A percentile compares a stretch with the other conserved stretches of the same genome.
These are phyloP conservation scores for Pneumocystis jirovecii DNA, from an alignment of 1,139 yeast genomes.

Conservation along the genomic window DNA sequence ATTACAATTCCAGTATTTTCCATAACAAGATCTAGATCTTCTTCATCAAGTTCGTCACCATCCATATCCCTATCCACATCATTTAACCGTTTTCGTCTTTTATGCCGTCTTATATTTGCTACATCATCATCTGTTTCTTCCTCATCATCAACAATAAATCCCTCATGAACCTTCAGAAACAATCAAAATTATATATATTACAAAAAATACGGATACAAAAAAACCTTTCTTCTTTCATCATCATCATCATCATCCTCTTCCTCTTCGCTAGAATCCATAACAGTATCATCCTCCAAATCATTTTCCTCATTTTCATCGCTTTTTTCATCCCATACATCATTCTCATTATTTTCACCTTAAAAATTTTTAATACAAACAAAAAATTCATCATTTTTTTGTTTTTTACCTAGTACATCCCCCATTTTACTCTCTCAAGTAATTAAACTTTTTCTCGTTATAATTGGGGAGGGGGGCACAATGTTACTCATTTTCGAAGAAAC, in stretches of 20 bases:
- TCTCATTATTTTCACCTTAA: conserved; percentile 5
- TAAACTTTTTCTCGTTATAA: not conserved
- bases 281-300: conserved; percentile 18
- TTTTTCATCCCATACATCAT: not conserved
- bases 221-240: conserved; percentile 29
- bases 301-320: conserved; percentile 15
- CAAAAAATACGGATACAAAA: conserved; percentile 15
- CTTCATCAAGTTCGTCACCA: conserved; percentile 75
- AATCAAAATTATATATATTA: conserved; percentile 1
- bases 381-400: not conserved
- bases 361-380: not conserved
- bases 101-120: conserved; percentile 30
- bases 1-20: conserved; percentile 66
- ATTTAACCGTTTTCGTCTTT: conserved; percentile 16
- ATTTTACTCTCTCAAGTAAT: not conserved
- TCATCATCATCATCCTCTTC: conserved; percentile 26
- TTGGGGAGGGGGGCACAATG: not conserved
- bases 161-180: conserved; percentile 51
- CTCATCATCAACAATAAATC: conserved; percentile 87
- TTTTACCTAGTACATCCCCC: not conserved
- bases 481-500: not conserved
- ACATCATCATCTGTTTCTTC: conserved; percentile 38
- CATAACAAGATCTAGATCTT: conserved; percentile 78
- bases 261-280: conserved; percentile 29
- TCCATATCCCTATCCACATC: conserved; percentile 19